phyloP scores from a whole-genome alignment of 2,329 filamentous ascomycete species.

The Paecilomyces sp. region DNA sequence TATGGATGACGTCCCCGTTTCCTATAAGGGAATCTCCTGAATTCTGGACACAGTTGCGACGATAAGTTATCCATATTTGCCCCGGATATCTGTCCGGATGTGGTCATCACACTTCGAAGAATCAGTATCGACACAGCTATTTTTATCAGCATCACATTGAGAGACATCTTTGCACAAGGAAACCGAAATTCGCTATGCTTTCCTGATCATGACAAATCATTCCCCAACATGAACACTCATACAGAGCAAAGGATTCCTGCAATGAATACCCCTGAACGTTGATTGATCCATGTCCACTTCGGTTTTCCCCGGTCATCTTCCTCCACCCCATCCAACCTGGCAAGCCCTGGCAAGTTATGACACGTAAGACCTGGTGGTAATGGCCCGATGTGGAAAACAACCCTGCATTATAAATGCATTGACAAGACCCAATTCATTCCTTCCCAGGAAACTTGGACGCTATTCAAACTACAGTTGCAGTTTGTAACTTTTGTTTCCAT shows the following conservation, averaged over 20 bases:
- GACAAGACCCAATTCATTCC: neutral
- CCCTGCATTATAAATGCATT: neutral
- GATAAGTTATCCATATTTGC: neutral
- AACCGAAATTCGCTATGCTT: neutral
- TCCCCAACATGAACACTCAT: neutral
- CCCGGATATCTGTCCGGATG: neutral
- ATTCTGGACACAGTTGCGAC: neutral
- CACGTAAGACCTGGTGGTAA: neutral
- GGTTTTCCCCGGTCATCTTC: neutral
- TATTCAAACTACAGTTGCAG: neutral
- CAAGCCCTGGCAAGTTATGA: neutral
- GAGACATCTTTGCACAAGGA: neutral
- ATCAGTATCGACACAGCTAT: neutral
- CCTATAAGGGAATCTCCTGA: neutral
- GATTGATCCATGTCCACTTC: neutral
- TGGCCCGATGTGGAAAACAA: neutral
- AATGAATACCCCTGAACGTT: neutral
- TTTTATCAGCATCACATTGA: neutral
- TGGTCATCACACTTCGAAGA: neutral
- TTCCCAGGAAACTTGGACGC: neutral
- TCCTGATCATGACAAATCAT: neutral
- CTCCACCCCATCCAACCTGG: neutral
- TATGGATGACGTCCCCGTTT: neutral
- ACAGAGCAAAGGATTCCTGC: neutral
- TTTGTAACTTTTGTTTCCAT: slow-evolving; percentile 6